Evolutionary conservation across 768 basidiomycete species (phyloP), one percentile per base, ranked within the genome.

Genomic region (Porpolomopsis calyptriformis): DNA sequence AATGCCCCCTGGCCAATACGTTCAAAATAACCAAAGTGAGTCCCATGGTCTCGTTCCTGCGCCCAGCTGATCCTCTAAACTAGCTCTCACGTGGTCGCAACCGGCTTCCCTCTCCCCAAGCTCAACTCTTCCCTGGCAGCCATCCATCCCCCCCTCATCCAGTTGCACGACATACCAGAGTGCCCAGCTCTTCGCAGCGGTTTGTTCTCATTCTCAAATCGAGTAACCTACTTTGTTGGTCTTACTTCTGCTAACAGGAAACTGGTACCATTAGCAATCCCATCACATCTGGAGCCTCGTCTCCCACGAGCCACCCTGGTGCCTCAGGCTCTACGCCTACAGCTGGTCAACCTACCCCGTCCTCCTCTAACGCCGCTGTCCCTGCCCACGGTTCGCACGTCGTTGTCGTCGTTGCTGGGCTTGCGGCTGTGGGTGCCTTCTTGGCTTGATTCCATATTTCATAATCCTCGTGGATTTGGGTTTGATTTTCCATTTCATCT

Each of bases 51-150:
- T 43, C 27, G 6, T 11, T n/a, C 5, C 22, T 33, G 3, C 27
- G 3, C 10, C 20, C 2, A 11, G 10, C 26, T 26, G 50, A 55
- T 37, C 48, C 38, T 24, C 22, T 37, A n/a, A 39, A 34, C 34
- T 70, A 27, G 49, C 40, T 18, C 31, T 49, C 23, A 55, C 52
- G 5, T 53, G 47, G 46, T 48, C 41, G n/a, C 52, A 53, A 26
- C 52, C 52, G 2, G 27, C 50, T 11, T 43, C 43, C 12, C 49
- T 53, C 19, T 38, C 45, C 1, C 39, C 46, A 2, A 40, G 41
- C 24, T 25, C 38, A 6, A 53, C 43, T 14, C 39, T 51, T 27
- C 52, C 52, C 5, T 53, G 51, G 43, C 43, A 41, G 3, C 42
- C 52, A 14, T 42, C 51, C 4, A 24, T 53, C 24, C 52, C 52